Evolutionary conservation across 2,329 filamentous ascomycete genomes (phyloP), one percentile per base, ranked within the genome.

Genomic region (Fusarium armeniacum): DNA sequence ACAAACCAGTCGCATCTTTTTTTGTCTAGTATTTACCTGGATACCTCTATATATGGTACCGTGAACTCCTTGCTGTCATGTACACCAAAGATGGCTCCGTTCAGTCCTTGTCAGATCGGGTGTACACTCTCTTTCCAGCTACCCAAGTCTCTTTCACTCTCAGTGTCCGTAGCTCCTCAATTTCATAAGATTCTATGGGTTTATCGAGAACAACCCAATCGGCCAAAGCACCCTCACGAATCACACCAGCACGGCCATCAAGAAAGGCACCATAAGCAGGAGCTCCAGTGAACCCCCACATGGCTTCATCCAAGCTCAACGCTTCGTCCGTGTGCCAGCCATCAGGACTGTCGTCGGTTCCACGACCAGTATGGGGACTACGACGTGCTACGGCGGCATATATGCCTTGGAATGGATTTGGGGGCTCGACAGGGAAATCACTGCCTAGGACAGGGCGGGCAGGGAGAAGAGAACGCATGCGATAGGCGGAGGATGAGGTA

Each of bases 341-440:
- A 4, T 82, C 76, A 0, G 78, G 76, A 7, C 80, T 80, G n/a
- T 83, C 84, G 35, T 83, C 78, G 9, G 82, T 77, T 20, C 85
- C 85, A 3, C 78, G 80, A 1, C 85, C 86, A 0, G 88, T 88
- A 46, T 82, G 82, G 2, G 90, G 90, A 63, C 81, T 88, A 43
- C 84, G 84, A 58, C 90, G 82, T 15, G 89, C 85, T 3, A 91
- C 83, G 4, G 90, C 90, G 5, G 90, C 90, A 71, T 91, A 92
- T 40, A 92, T 87, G 20, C 90, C 90, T 58, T 89, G 85, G 67
- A 91, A 90, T 3, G 90, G 88, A 71, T 87, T 86, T 0, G 89
- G 85, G 4, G 90, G 90, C 75, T 92, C 90, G 10, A 93, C 90
- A 38, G 90, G 90, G 70, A 92, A 92, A 73, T 92, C 90, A 50